Evolutionary conservation across 495 filamentous ascomycete species (phyloP).

Genomic region (Xanthoparmelia taractica): DNA sequence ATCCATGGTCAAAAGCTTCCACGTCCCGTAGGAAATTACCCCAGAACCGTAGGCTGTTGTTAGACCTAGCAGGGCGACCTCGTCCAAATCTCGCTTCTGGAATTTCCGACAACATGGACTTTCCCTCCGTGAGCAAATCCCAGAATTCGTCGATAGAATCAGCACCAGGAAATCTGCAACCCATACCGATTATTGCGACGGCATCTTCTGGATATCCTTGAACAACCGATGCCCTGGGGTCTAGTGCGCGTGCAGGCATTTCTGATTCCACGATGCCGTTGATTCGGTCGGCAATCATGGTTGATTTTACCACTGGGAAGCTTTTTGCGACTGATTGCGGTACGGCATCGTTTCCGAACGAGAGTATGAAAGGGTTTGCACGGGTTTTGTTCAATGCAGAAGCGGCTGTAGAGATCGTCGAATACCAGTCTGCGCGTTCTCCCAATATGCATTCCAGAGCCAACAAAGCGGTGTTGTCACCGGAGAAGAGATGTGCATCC

Average conservation of each 20-base stretch:
- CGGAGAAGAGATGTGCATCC: slow-evolving; percentile 11
- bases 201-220: slow-evolving; percentile 21
- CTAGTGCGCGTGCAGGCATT: neutral
- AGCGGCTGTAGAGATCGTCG: slow-evolving; percentile 15
- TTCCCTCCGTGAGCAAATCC: slow-evolving; percentile 27
- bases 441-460: slow-evolving; percentile 12
- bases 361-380: slow-evolving; percentile 7
- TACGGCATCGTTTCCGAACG: slow-evolving; percentile 11
- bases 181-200: slow-evolving; percentile 35
- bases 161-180: slow-evolving; percentile 27
- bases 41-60: slow-evolving; percentile 19
- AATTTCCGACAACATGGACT: slow-evolving; percentile 20
- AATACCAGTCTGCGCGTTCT: slow-evolving; percentile 17
- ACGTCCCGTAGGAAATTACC: slow-evolving; percentile 41
- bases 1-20: slow-evolving; percentile 45
- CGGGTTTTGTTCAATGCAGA: slow-evolving; percentile 9
- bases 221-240: neutral
- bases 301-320: slow-evolving; percentile 13
- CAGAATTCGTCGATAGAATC: slow-evolving; percentile 29
- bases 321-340: slow-evolving; percentile 24
- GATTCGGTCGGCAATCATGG: slow-evolving; percentile 1
- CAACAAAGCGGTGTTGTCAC: slow-evolving; percentile 14
- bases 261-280: slow-evolving; percentile 1
- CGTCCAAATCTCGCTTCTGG: slow-evolving; percentile 25
- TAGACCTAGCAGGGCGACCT: slow-evolving; percentile 21